phyloP scores from a whole-genome alignment of 129 eudicot species.

The Logfia minima region DNA sequence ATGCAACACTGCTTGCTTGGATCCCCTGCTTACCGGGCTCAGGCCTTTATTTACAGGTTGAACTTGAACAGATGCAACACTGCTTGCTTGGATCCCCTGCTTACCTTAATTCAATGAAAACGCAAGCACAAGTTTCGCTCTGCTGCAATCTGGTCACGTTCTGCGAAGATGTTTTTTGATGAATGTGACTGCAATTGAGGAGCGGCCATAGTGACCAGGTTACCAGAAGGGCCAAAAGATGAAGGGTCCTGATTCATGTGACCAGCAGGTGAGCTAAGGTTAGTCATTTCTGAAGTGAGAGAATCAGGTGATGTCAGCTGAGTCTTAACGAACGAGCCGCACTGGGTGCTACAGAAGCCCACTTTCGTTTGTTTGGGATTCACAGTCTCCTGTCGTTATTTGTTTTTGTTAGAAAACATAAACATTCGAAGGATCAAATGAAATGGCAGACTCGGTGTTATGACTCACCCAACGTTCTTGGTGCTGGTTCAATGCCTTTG shows the following conservation, averaged over 20 bases:
- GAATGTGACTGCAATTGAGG: background rate
- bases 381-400: background rate
- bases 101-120: background rate
- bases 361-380: constrained; percentile 3
- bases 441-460: background rate
- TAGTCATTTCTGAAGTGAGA: no score
- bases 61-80: background rate
- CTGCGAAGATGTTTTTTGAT: background rate
- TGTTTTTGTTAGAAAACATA: background rate
- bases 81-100: background rate
- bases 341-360: background rate
- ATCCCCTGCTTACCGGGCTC: background rate
- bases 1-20: background rate
- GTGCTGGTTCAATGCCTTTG: background rate
- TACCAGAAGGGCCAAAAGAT: no score
- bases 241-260: no score
- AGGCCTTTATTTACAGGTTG: background rate
- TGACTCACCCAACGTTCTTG: background rate
- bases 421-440: background rate
- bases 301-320: no score
- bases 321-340: no score
- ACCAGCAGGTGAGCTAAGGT: no score
- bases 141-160: background rate
- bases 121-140: background rate
- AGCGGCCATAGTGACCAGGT: background rate